Evolutionary conservation across 306 rosid genomes (phyloP).

Genomic region (Mimosa pudica): DNA sequence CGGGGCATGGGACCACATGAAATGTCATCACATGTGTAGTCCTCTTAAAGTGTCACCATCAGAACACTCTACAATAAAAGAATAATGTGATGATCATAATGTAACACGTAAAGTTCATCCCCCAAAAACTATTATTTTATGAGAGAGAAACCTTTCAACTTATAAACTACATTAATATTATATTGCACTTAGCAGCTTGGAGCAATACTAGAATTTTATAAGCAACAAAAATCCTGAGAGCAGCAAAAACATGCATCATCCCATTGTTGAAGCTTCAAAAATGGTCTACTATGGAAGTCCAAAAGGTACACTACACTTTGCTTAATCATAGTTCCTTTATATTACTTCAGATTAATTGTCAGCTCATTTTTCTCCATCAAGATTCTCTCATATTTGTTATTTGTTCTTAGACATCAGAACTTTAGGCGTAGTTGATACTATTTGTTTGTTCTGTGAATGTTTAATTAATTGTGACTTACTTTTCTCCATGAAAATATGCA

Average conservation of each 20-base stretch:
- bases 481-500: background rate
- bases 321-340: background rate
- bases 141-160: no score
- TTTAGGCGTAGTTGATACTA: background rate
- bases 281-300: conserved; percentile 20
- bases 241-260: background rate
- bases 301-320: conserved; percentile 14
- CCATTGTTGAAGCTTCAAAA: conserved; percentile 23
- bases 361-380: background rate
- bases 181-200: no score
- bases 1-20: no score
- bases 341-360: background rate
- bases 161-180: no score
- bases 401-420: background rate
- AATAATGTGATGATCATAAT: no score
- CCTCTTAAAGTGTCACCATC: no score
- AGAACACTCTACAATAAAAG: no score
- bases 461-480: background rate
- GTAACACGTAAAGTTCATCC: no score
- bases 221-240: background rate
- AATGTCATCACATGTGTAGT: no score
- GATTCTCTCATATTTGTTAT: background rate
- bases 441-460: background rate
- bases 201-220: no score
- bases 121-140: no score